Percentiles rank a stretch among this genome's conserved stretches.
phyloP scores from a whole-genome alignment of 2,329 filamentous ascomycete genomes.

The Myriosclerotinia scirpicola region DNA sequence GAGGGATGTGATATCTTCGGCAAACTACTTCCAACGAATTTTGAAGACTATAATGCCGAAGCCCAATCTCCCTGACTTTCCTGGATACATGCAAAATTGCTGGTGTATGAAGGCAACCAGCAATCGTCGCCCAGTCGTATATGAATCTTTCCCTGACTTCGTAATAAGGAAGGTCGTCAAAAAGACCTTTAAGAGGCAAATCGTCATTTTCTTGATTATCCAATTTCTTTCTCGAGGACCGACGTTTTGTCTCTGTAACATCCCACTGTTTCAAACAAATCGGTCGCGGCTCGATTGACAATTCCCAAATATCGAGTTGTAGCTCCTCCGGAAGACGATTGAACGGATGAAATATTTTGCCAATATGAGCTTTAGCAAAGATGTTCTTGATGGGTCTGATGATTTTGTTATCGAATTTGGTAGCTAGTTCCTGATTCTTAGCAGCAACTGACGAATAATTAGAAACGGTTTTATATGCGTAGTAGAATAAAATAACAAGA shows the following conservation, averaged over 20 bases:
- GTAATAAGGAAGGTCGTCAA: not conserved
- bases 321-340: not conserved
- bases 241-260: not conserved
- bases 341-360: not conserved
- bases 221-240: not conserved
- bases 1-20: not conserved
- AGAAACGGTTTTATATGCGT: not conserved
- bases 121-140: not conserved
- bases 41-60: not conserved
- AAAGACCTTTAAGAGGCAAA: not conserved
- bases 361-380: not conserved
- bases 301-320: not conserved
- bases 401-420: not conserved
- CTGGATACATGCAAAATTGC: constrained; percentile 2
- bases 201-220: not conserved
- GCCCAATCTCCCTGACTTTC: not conserved
- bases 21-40: not conserved
- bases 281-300: not conserved
- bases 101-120: not conserved
- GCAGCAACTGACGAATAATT: not conserved
- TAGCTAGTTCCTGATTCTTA: not conserved
- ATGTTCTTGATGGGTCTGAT: not conserved
- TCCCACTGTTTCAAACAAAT: not conserved
- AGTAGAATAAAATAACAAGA: not conserved
- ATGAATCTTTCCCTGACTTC: not conserved